Conservation (phyloP, 495 filamentous ascomycete genomes). For the Aspergillus indologenus region DNA sequence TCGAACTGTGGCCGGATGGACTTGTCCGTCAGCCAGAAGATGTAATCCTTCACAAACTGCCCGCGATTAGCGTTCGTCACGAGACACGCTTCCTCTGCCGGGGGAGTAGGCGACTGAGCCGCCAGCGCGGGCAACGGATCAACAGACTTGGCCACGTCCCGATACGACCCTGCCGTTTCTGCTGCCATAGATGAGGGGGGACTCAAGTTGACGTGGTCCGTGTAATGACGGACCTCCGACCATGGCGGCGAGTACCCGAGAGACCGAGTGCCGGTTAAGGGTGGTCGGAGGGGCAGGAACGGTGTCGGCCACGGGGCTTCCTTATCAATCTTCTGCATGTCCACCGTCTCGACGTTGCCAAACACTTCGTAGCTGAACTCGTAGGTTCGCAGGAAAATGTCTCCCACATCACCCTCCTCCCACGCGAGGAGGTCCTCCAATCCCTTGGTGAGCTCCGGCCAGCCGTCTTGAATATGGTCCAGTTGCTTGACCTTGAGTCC, state of each 20-base stretch:
- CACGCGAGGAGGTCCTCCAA: slow-evolving; percentile 69
- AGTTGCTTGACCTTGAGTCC: slow-evolving; percentile 60
- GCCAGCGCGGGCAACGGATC: slow-evolving; percentile 16
- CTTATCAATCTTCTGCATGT: slow-evolving; percentile 50
- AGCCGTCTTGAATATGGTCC: slow-evolving; percentile 79
- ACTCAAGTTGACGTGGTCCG: slow-evolving; percentile 18
- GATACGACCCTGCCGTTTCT: slow-evolving; percentile 22
- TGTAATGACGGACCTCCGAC: slow-evolving; percentile 26
- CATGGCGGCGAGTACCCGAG: slow-evolving; percentile 21
- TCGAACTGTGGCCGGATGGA: slow-evolving; percentile 74
- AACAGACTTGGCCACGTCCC: slow-evolving; percentile 19
- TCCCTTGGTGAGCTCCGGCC: slow-evolving; percentile 74
- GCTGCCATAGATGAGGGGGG: slow-evolving; percentile 28
- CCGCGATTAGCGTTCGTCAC: slow-evolving; percentile 77
- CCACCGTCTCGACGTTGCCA: slow-evolving; percentile 52
- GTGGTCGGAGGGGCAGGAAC: slow-evolving; percentile 3
- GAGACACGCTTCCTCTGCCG: slow-evolving; percentile 35
- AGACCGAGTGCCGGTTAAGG: slow-evolving; percentile 7
- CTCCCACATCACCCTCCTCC: slow-evolving; percentile 75
- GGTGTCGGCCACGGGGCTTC: slow-evolving; percentile 39
- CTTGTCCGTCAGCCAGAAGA: slow-evolving; percentile 75
- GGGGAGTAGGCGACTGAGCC: slow-evolving; percentile 23
- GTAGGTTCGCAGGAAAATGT: slow-evolving; percentile 77
- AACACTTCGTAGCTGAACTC: slow-evolving; percentile 76
- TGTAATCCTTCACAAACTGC: slow-evolving; percentile 82